A percentile compares a stretch with the other conserved stretches of the same genome.
These are phyloP conservation scores for Pholiota conissans DNA, from an alignment of 768 basidiomycete genomes.

Conservation along the genomic window DNA sequence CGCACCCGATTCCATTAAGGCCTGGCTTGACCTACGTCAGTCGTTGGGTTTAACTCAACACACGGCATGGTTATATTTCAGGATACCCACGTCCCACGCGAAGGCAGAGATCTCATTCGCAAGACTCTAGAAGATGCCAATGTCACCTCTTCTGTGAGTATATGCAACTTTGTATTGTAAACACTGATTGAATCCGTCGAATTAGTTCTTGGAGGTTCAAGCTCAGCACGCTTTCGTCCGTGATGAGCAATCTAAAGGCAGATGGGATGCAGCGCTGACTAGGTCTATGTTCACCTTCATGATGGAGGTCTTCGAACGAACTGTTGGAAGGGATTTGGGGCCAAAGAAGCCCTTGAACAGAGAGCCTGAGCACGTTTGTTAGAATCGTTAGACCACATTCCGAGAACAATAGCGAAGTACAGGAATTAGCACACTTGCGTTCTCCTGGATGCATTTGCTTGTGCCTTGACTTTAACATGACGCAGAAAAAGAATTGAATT, in stretches of 20 bases:
- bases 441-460: too few relatives aligned
- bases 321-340: constrained; percentile 83
- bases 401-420: too few relatives aligned
- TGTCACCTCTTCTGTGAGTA: constrained; percentile 65
- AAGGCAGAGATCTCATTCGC: constrained; percentile 84
- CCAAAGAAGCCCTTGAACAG: constrained; percentile 46
- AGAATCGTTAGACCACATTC: constrained; percentile 2
- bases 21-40: background rate
- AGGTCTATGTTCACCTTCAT: constrained; percentile 78
- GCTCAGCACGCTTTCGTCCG: constrained; percentile 97
- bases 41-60: background rate
- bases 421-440: too few relatives aligned
- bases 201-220: constrained; percentile 90
- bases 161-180: background rate
- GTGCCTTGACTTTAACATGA: too few relatives aligned
- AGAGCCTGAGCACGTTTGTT: constrained; percentile 82
- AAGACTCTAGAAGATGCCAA: constrained; percentile 79
- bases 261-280: constrained; percentile 94
- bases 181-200: background rate
- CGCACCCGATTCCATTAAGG: constrained; percentile 6
- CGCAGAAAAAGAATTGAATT: too few relatives aligned
- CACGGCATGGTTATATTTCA: constrained; percentile 23
- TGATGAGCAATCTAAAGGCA: constrained; percentile 87
- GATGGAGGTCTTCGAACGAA: constrained; percentile 93
- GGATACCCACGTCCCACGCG: constrained; percentile 93